These are phyloP conservation scores for Fusarium chlamydosporum DNA, from an alignment of 2,329 filamentous ascomycete species.

Conservation along the genomic window DNA sequence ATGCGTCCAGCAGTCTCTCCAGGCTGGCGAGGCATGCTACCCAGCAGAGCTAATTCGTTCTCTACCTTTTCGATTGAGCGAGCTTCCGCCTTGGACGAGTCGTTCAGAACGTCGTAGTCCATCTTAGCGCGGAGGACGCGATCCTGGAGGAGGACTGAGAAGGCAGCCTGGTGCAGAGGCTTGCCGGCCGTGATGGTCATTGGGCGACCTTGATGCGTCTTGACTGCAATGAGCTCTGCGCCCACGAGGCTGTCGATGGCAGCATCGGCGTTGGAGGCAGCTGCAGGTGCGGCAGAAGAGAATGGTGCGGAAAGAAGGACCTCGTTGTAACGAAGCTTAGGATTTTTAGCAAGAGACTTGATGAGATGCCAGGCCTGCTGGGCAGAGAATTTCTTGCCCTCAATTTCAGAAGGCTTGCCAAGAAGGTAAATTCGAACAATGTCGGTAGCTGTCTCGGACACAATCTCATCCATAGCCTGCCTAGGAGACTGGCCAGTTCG, in stretches of 20 bases:
- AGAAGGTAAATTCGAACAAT: conserved; percentile 94
- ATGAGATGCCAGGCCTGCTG: conserved; percentile 94
- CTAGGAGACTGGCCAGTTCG: conserved; percentile 87
- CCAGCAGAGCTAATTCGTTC: conserved; percentile 80
- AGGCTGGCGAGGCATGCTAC: conserved; percentile 77
- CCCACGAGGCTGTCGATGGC: conserved; percentile 86
- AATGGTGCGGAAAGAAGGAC: conserved; percentile 84
- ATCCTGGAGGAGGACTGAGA: conserved; percentile 79
- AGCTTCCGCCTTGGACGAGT: conserved; percentile 79
- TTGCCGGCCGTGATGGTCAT: conserved; percentile 83
- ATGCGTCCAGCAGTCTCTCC: conserved; percentile 75
- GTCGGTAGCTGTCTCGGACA: conserved; percentile 88
- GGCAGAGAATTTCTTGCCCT: conserved; percentile 77
- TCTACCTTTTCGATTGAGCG: conserved; percentile 84
- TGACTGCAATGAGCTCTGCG: conserved; percentile 86
- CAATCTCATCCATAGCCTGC: conserved; percentile 87
- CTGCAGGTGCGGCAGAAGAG: conserved; percentile 57
- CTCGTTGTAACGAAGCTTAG: conserved; percentile 85
- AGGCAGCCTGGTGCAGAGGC: conserved; percentile 88
- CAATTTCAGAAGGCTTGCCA: conserved; percentile 64
- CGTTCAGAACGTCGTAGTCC: conserved; percentile 77
- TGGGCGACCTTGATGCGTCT: conserved; percentile 80
- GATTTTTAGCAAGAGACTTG: conserved; percentile 78
- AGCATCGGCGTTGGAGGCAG: conserved; percentile 74
- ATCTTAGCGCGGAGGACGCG: conserved; percentile 80